A percentile compares a stretch with the other conserved stretches of the same genome.
Evolutionary conservation across 208 protist species (phyloP).

Genomic region (Leptomonas pyrrhocoris): DNA sequence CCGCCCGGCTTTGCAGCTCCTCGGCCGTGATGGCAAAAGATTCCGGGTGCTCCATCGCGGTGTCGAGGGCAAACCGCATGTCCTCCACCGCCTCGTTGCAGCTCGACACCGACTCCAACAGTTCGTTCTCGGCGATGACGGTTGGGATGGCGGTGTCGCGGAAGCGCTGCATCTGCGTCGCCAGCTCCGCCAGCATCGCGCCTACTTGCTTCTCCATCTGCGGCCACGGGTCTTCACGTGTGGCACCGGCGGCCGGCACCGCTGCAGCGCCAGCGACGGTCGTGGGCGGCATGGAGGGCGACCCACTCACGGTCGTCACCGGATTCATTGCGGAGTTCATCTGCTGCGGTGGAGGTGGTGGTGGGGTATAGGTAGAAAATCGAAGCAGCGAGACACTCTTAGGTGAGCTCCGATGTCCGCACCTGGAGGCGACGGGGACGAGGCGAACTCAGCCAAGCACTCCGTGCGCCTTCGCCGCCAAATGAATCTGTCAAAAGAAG

Average conservation of each 20-base stretch:
- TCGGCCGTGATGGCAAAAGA: constrained; percentile 74
- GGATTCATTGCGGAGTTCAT: background rate
- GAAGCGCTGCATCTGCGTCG: constrained; percentile 62
- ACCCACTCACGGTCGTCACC: background rate
- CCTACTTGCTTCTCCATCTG: constrained; percentile 82
- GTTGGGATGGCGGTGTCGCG: constrained; percentile 51
- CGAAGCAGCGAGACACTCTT: too few species aligned
- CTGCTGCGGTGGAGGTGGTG: background rate
- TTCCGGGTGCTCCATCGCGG: constrained; percentile 81
- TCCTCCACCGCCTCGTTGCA: constrained; percentile 71
- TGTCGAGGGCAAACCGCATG: constrained; percentile 82
- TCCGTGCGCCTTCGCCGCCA: too few species aligned
- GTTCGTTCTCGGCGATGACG: constrained; percentile 70
- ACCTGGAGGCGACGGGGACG: too few species aligned
- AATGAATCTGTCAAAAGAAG: too few species aligned
- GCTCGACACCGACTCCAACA: constrained; percentile 66
- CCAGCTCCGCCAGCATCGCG: constrained; percentile 68
- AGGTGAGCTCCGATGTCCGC: too few species aligned
- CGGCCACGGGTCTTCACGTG: constrained; percentile 80
- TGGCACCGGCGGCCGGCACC: constrained; percentile 5
- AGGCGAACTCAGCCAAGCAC: too few species aligned
- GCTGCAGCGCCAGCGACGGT: background rate
- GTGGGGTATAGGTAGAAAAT: background rate
- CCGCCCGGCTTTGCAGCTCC: constrained; percentile 66
- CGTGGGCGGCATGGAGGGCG: constrained; percentile 1